Evolutionary conservation across 805 yeast genomes (phyloP), one percentile per base, ranked within the genome.

Genomic region (Candida michaelii): DNA sequence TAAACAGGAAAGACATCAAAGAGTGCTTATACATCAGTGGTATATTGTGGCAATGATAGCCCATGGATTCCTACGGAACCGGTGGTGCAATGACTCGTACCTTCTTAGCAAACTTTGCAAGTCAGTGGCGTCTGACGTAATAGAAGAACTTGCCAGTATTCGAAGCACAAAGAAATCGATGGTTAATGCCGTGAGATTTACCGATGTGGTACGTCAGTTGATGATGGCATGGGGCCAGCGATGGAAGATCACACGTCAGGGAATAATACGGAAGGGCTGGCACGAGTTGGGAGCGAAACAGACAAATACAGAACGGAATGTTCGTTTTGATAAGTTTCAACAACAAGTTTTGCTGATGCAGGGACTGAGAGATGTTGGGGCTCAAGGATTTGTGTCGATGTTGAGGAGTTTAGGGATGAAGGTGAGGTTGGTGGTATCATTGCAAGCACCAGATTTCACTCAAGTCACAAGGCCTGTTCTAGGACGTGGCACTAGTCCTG

Each of bases 371-470:
- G 97, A 91, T 56, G 44, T 87, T 5, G 84, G 85, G 0, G 89
- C 93, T 0, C 96, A 88, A 55, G 97, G 96, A 0, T 90, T 88
- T 65, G 88, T 89, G 12, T 79, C 86, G 0, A 53, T 91, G 1
- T 59, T 89, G 33, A 65, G 98, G 48, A 72, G 93, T 1, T 62
- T 85, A 10, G 85, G 84, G 1, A 65, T 93, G 10, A 74, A 80
- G 31, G 82, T 91, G 0, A 69, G 99, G 34, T 63, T 93, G 19
- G 81, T 89, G 0, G 82, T 83, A 52, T 90, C 97, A 0, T 55
- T 90, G 24, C 99, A 93, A 57, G 93, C 97, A 0, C 90, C 97
- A 0, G 97, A 93, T 58, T 86, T 82, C 50, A 82, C 89, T 0
- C 42, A 48, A 36, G 51, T 57, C 10, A 41, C 58, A 11, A 51